phyloP scores from a whole-genome alignment of 2,329 filamentous ascomycete genomes.

The Fonsecaea multimorphosa region DNA sequence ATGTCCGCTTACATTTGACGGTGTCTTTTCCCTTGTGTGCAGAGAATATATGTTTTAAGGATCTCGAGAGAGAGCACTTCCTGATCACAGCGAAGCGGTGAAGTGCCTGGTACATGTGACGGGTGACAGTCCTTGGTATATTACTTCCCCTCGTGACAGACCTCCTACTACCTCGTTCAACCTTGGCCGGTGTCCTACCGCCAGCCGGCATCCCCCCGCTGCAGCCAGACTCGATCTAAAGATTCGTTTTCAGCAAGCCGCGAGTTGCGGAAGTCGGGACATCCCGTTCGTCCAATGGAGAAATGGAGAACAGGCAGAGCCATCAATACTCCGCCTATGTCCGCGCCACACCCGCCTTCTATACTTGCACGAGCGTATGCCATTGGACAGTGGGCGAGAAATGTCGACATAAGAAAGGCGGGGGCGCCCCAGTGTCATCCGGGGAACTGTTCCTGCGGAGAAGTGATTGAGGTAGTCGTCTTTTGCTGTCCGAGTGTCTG shows the following conservation, averaged over 20 bases:
- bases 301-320: neutral
- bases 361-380: neutral
- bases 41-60: neutral
- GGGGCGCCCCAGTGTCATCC: neutral
- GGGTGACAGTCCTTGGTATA: neutral
- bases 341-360: neutral
- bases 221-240: constrained; percentile 10
- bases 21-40: neutral
- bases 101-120: constrained; percentile 1
- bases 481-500: neutral
- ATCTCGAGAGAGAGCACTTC: neutral
- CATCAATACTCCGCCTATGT: constrained; percentile 10
- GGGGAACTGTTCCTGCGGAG: neutral
- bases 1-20: neutral
- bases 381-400: neutral
- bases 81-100: constrained; percentile 14
- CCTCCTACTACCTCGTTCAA: neutral
- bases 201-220: constrained; percentile 15
- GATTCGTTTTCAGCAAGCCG: constrained; percentile 13
- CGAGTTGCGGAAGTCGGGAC: neutral
- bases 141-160: neutral
- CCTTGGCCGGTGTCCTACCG: neutral
- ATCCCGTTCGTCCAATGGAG: constrained; percentile 14
- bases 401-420: neutral
- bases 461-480: neutral